Evolutionary conservation across 352 stramenopile species (phyloP), one percentile per base, ranked within the genome.

Genomic region (Globisporangium viniferum): DNA sequence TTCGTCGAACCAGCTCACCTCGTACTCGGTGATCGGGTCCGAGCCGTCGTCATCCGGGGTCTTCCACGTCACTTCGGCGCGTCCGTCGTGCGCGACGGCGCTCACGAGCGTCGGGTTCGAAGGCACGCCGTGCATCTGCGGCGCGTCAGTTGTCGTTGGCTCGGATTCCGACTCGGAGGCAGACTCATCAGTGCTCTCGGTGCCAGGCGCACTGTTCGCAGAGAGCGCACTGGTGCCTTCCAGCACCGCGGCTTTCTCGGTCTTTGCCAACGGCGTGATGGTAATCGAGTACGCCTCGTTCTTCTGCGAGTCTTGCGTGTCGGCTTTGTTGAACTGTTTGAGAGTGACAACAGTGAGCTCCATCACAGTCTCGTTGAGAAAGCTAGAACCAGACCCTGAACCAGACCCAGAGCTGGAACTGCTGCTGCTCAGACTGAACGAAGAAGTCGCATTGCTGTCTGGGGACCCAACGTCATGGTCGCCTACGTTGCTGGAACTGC

Each of bases 1-100:
- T 57, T 87, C 81, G 54, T 88, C 80, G 57, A 87, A 76, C 80
- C 81, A 90, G 2, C 76, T 78, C 46, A 92, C 72, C 64, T 90
- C 82, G 61, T 92, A 91, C 57, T 76, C 72, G 10, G 74, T 66
- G 65, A 92, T 88, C 33, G 73, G 61, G 62, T 92, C 82, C 8
- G 73, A 74, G 2, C 84, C 84, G 56, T 92, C 84, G 59, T 92
- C 82, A 20, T 89, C 81, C 5, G 84, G 81, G 0, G 78, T 64
- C 33, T 86, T 78, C 84, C 84, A 92, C 20, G 73, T 78, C 35
- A 92, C 84, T 65, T 84, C 71, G 22, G 81, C 84, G n/a, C 73
- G 68, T 12, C 80, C 71, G 55, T 92, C 84, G 24, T 75, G 79
- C 0, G 79, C 82, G 3, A 82, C 74, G 3, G 82, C 84, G 2